Percentiles rank a stretch among this genome's conserved stretches.
phyloP scores from a whole-genome alignment of 164 flowering plant genomes.

The Paratinospora sagittata region DNA sequence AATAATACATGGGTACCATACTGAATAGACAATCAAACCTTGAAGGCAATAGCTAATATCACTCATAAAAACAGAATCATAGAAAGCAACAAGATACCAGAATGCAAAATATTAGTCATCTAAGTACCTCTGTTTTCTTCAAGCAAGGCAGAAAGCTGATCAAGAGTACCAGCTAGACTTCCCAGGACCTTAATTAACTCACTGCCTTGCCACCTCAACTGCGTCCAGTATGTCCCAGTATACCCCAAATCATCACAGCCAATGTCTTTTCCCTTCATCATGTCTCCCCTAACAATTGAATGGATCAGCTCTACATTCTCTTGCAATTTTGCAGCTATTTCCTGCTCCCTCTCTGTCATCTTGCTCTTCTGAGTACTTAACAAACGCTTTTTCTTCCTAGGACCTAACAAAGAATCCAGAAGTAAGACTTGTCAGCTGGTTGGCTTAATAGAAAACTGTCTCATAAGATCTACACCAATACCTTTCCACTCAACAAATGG shows the following conservation, averaged over 20 bases:
- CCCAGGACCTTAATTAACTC: constrained; percentile 48
- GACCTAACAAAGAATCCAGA: constrained; percentile 6
- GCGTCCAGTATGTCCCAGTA: constrained; percentile 17
- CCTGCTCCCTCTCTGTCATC: constrained; percentile 7
- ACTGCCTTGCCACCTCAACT: constrained; percentile 44
- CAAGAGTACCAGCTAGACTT: constrained; percentile 29
- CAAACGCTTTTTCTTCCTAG: constrained; percentile 6
- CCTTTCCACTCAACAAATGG: not conserved
- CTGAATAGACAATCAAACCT: too few species aligned
- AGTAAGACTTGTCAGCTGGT: not conserved
- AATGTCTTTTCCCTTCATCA: constrained; percentile 19
- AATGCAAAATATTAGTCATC: too few species aligned
- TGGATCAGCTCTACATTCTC: constrained; percentile 33
- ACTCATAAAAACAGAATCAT: too few species aligned
- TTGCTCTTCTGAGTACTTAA: constrained; percentile 4
- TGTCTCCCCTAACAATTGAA: constrained; percentile 30
- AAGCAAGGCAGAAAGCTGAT: constrained; percentile 27
- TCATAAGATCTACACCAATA: not conserved
- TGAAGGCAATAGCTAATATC: too few species aligned
- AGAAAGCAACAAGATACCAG: too few species aligned
- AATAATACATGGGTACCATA: too few species aligned
- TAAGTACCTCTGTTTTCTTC: not conserved
- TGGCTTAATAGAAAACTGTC: not conserved
- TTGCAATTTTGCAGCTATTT: constrained; percentile 22
- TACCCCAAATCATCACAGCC: constrained; percentile 17